Evolutionary conservation across 208 protist genomes (phyloP).

Genomic region (Acanthamoeba lenticulata): DNA sequence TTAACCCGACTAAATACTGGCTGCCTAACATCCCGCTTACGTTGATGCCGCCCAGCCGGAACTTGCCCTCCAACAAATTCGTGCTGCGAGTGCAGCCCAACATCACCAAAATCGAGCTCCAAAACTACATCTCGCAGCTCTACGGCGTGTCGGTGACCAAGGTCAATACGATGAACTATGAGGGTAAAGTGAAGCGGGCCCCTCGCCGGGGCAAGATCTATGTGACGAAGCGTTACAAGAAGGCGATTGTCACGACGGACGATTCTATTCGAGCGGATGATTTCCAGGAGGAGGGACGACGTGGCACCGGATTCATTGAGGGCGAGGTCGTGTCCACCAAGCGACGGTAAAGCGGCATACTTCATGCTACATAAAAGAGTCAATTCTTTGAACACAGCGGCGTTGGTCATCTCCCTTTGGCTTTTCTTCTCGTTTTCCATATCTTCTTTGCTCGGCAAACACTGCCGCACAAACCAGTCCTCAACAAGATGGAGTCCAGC

Average conservation of each 20-base stretch:
- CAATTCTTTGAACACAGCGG: not conserved
- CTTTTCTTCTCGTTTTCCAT: not conserved
- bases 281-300: not conserved
- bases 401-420: not conserved
- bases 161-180: constrained; percentile 70
- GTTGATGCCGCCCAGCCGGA: not conserved
- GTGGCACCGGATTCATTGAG: not conserved
- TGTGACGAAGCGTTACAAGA: constrained; percentile 39
- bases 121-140: constrained; percentile 67
- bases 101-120: constrained; percentile 64
- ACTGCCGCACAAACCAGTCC: not conserved
- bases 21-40: constrained; percentile 65
- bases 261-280: constrained; percentile 29
- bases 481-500: not conserved
- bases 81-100: constrained; percentile 64
- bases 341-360: not conserved
- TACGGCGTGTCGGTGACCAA: constrained; percentile 54
- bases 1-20: constrained; percentile 62
- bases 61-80: constrained; percentile 61
- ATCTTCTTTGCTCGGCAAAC: too few species aligned
- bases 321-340: constrained; percentile 20
- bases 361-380: not conserved
- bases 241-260: constrained; percentile 64
- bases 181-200: constrained; percentile 55
- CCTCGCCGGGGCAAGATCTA: constrained; percentile 44